Evolutionary conservation across 495 filamentous ascomycete genomes (phyloP), one percentile per base, ranked within the genome.

Genomic region (Aspergillus wentii): DNA sequence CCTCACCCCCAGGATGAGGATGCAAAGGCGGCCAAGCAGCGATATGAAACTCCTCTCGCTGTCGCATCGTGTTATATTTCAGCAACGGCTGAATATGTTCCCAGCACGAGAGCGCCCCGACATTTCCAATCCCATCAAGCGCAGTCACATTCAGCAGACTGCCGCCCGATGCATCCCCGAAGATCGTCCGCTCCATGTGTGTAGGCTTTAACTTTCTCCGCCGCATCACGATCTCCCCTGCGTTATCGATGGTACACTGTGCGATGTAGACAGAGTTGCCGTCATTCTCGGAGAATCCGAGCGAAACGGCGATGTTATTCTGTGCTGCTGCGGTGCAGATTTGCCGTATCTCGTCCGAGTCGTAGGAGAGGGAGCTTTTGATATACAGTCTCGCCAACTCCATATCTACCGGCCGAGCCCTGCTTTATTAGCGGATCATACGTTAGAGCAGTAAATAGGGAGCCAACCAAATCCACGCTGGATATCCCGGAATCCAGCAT

Each of bases 121-220:
- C 62, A 25, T 66, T 64, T 8, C 54, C 64, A 8, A 68, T 46
- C 5, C 67, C 47, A 3, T 64, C 49, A 17, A 74, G n/a, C n/a
- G n/a, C 61, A 0, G 47, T 67, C 1, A 80, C 78, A 32, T 52
- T 62, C 1, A 30, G 21, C 7, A 75, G 34, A 5, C 61, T 55
- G 16, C 67, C 58, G 0, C 67, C 74, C 0, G 52, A 59, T 0
- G 62, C 66, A 46, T 83, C 77, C 1, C 78, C 78, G 33, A 75
- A 82, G 21, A 82, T 56, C 0, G 76, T 77, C 5, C 77, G 68
- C 50, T 83, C 78, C 66, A 80, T 72, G 40, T 81, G 78, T 17
- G 77, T 81, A 0, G 75, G 62, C 52, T 83, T 82, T 30, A 80
- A 58, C 60, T 81, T 82, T 8, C 72, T 54, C 0, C 77, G 65